These are phyloP conservation scores for Suillus americanus DNA, from an alignment of 768 basidiomycete species.

Conservation along the genomic window DNA sequence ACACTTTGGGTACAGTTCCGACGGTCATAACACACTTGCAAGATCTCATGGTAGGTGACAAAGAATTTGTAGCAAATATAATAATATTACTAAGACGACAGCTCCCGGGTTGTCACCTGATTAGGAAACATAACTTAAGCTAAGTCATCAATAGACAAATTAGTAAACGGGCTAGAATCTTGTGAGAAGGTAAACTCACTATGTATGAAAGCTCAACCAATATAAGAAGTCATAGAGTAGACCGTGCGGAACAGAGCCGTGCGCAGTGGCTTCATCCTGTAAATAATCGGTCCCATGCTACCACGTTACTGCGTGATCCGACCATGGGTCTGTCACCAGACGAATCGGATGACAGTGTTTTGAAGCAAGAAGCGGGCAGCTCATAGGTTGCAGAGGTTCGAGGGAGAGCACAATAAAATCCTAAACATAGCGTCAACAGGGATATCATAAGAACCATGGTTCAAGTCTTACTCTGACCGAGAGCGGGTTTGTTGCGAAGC, in stretches of 20 bases:
- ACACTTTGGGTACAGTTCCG: background rate
- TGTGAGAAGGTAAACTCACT: background rate
- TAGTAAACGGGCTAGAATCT: background rate
- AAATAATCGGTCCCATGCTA: background rate
- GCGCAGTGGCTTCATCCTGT: background rate
- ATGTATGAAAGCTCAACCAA: background rate
- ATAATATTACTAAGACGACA: background rate
- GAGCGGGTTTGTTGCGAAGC: conserved; percentile 47
- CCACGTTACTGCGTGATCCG: conserved; percentile 13
- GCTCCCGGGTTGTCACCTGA: background rate
- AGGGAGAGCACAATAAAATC: conserved; percentile 57
- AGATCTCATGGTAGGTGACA: background rate
- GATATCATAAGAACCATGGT: background rate
- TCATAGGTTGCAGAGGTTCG: conserved; percentile 39
- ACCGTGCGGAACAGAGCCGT: background rate
- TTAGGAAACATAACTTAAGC: background rate
- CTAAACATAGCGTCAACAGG: conserved; percentile 30
- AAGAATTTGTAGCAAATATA: background rate
- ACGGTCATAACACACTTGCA: background rate
- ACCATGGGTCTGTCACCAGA: conserved; percentile 59
- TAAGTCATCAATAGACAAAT: background rate
- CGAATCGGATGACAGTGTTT: conserved; percentile 53
- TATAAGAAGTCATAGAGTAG: background rate
- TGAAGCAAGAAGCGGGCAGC: conserved; percentile 33
- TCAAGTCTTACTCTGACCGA: conserved; percentile 47